A percentile compares a stretch with the other conserved stretches of the same genome.
Conservation (phyloP, 495 filamentous ascomycete genomes). For the Lophiostoma macrostomum region DNA sequence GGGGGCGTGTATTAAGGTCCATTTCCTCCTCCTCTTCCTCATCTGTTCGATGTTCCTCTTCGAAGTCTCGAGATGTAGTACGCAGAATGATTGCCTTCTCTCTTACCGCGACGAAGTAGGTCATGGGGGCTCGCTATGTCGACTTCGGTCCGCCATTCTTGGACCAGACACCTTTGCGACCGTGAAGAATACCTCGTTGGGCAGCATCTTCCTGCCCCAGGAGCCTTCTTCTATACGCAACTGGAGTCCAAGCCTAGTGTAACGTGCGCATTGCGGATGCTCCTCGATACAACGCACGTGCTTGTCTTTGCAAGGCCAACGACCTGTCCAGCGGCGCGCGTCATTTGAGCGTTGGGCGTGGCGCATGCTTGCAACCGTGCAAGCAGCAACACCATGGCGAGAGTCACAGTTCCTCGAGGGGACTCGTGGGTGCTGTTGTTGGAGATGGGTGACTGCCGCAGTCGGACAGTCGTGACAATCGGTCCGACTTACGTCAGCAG, state of each 20-base stretch:
- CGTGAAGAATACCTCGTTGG: neutral
- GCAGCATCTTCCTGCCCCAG: neutral
- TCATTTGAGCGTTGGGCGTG: neutral
- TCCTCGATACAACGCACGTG: slow-evolving; percentile 9
- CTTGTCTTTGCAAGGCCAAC: neutral
- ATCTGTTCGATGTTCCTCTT: neutral
- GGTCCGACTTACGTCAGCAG: too few species aligned
- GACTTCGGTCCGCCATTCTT: neutral
- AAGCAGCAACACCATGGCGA: too few species aligned
- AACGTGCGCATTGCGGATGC: slow-evolving; percentile 2
- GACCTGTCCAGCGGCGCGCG: slow-evolving; percentile 3
- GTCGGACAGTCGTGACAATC: too few species aligned
- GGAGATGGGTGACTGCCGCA: too few species aligned
- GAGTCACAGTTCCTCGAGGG: too few species aligned
- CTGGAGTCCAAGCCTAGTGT: neutral
- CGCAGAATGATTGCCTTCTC: neutral
- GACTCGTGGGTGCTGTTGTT: too few species aligned
- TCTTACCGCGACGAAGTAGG: neutral
- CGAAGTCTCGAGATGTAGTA: neutral
- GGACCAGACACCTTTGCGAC: slow-evolving; percentile 5
- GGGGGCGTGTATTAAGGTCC: neutral
- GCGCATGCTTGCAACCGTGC: too few species aligned
- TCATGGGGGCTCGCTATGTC: neutral
- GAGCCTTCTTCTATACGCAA: neutral
- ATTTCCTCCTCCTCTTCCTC: neutral